Evolutionary conservation across 164 flowering plant genomes (phyloP), one percentile per base, ranked within the genome.

Genomic region (Macadamia integrifolia): DNA sequence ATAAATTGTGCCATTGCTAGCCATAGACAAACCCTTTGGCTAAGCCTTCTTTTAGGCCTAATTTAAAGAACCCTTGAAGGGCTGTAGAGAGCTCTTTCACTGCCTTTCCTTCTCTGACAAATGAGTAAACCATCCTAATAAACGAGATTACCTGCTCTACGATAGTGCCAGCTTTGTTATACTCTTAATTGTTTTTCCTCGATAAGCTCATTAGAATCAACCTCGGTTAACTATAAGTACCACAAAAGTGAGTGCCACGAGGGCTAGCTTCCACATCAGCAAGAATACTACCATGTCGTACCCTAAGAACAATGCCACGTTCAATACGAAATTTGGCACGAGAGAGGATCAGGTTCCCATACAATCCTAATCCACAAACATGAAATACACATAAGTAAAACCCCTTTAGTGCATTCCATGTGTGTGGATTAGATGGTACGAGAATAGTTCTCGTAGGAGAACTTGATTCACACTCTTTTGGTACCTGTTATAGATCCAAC

Each of bases 131-230:
- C 0, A 95, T 93, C 58, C 98, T 71, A 6, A 93, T 71, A 0
- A 93, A 87, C 3, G 94, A 87, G 31, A 93, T 82, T 0, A 91
- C 91, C 71, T 93, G 91, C 75, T 93, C 96, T 6, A 80, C 98
- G 0, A 93, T 74, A 5, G 66, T 71, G 2, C 83, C 87, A 0
- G 97, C 92, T 55, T 78, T 84, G 32, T 79, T 76, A 62, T 93
- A 93, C 79, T 88, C 96, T 5, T 79, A 83, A 29, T 85, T 77
- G n/a, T 81, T 82, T 72, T 83, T 83, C 44, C 88, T 76, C 0
- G 93, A 82, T 3, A 90, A 64, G 0, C 76, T 76, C 86, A 86
- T 83, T 18, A 23, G 23, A 23, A 23, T 23, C 23, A 91, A 58
- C 98, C 97, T 0, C 96, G 98, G 6, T 91, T 86, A 17, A 93